These are phyloP conservation scores for Thalassiosira profunda DNA, from an alignment of 108 stramenopile species.

Conservation along the genomic window DNA sequence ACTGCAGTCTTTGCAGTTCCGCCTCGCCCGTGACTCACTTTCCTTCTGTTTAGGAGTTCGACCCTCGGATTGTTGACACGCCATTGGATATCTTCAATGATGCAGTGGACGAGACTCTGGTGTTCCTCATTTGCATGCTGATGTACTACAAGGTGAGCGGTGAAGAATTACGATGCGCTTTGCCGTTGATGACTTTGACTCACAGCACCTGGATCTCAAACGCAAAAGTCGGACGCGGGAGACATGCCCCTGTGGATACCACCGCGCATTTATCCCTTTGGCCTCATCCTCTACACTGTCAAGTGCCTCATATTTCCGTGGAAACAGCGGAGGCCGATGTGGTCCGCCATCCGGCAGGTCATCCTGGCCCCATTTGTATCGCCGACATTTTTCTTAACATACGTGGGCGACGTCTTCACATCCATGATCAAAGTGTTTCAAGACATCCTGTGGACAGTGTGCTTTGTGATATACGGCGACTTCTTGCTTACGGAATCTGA, in stretches of 20 bases:
- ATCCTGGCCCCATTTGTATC: conserved; percentile 76
- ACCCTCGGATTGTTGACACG: conserved; percentile 78
- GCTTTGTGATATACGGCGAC: conserved; percentile 88
- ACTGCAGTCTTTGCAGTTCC: too few relatives aligned
- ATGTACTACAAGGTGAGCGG: conserved; percentile 77
- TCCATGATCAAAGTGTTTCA: conserved; percentile 94
- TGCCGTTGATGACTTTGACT: too few relatives aligned
- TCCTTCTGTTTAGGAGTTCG: too few relatives aligned
- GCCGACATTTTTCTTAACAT: conserved; percentile 88
- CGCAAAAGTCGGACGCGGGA: conserved; percentile 53
- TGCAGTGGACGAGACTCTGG: conserved; percentile 84
- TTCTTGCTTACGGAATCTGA: conserved; percentile 62
- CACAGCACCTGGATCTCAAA: too few relatives aligned
- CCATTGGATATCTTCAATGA: conserved; percentile 85
- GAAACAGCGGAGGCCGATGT: conserved; percentile 76
- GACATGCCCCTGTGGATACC: conserved; percentile 81
- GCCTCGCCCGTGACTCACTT: too few relatives aligned
- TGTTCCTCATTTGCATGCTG: conserved; percentile 73
- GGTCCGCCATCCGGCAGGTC: conserved; percentile 75
- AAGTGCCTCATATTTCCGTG: conserved; percentile 81
- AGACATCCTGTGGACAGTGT: conserved; percentile 88
- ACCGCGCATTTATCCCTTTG: conserved; percentile 78
- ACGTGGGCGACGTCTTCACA: conserved; percentile 90
- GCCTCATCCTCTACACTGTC: conserved; percentile 77
- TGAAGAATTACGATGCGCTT: too few relatives aligned